Conservation (phyloP, 148 eudicot genomes). For the Cornus florida region DNA sequence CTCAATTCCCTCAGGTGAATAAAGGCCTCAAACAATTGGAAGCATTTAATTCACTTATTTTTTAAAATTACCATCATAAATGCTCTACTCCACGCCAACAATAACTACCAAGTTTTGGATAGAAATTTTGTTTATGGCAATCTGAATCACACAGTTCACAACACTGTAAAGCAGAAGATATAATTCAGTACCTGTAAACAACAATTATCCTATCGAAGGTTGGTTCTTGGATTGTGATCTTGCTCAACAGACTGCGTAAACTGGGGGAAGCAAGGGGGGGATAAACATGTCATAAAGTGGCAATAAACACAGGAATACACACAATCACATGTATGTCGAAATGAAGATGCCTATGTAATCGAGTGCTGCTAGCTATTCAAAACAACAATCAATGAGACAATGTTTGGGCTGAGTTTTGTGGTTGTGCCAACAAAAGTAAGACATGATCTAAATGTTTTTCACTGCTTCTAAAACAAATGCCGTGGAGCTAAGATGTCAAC, state of each 20-base stretch:
- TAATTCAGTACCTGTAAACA: constrained; percentile 71
- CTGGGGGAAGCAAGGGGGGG: constrained; percentile 26
- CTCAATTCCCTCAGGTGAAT: background rate
- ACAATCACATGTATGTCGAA: background rate
- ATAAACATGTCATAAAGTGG: constrained; percentile 30
- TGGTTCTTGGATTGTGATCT: constrained; percentile 91
- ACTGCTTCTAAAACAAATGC: background rate
- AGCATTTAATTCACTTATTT: background rate
- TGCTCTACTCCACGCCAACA: background rate
- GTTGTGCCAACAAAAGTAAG: background rate
- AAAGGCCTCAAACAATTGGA: background rate
- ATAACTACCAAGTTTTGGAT: background rate
- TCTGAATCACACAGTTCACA: background rate
- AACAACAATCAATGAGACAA: background rate
- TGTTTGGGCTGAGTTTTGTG: background rate
- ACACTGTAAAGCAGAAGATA: background rate
- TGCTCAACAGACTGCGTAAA: constrained; percentile 61
- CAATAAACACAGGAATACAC: constrained; percentile 5
- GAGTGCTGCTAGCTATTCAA: constrained; percentile 1
- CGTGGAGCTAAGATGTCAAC: background rate
- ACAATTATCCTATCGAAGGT: constrained; percentile 98
- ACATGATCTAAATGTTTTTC: background rate
- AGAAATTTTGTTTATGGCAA: too few species aligned
- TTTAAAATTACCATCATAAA: background rate
- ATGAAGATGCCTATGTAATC: background rate